Evolutionary conservation across 495 filamentous ascomycete species (phyloP), one percentile per base, ranked within the genome.

Genomic region (Tetracladium setigerum): DNA sequence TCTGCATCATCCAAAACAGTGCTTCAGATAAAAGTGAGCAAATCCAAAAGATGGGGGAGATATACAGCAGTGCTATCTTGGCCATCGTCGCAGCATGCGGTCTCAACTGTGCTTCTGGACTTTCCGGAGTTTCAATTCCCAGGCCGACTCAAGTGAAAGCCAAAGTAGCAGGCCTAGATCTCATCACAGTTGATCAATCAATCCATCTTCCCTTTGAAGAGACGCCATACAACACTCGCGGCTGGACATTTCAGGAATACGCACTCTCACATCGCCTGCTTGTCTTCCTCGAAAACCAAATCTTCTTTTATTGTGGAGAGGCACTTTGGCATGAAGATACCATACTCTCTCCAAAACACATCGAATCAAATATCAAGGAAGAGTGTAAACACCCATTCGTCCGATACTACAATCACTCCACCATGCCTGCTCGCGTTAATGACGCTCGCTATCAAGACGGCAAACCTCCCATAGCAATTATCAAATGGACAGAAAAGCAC

Each of bases 241-340:
- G 53, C 9, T 65, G 62, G 62, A 65, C 62, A 13, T 67, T 61
- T 35, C 64, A 69, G 39, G 66, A 67, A 39, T 54, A 53, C 14
- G 42, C 63, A 1, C 31, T 67, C 2, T 64, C 64, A 12, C 52
- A 47, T n/a, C 52, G 65, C 1, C 19, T 56, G 1, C 38, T 68
- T 4, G 13, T 58, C 37, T 66, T 63, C 38, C 58, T 52, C 2
- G 38, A 18, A 13, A 37, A 48, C n/a, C 43, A 55, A 30, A 19
- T 63, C 0, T 53, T 44, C 31, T 68, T 59, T 48, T 41, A 50
- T 10, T 68, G 66, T 40, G 50, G 16, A 39, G 37, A 14, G 37
- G 10, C 14, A 18, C 15, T 39, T 18, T 18, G 16, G 22, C 22
- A 3, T 7, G 22, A 27, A 27, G 22, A 27, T 27, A 7, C 7